Percentiles rank a stretch among this genome's conserved stretches.
Evolutionary conservation across 441 rosid genomes (phyloP).

Genomic region (Metrosideros polymorpha): DNA sequence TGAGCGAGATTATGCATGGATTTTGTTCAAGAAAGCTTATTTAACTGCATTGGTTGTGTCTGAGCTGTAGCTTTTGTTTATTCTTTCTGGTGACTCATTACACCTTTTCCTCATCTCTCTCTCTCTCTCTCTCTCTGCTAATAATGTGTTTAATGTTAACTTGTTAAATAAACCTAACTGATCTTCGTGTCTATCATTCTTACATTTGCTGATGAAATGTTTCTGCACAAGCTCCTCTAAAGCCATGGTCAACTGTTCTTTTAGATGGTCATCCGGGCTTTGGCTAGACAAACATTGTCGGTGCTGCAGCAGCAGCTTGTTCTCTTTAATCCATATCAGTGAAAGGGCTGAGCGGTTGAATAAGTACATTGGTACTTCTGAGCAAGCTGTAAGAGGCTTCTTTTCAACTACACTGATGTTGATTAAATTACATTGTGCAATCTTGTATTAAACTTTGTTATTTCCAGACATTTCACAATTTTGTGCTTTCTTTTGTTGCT

Average conservation of each 20-base stretch:
- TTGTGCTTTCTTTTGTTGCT: accelerated
- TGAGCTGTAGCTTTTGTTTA: not conserved
- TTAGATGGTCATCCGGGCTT: slow-evolving; percentile 95
- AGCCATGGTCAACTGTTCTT: slow-evolving; percentile 89
- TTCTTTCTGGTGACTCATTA: not conserved
- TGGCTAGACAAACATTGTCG: slow-evolving; percentile 94
- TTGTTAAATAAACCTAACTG: not conserved
- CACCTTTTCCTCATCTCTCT: not conserved
- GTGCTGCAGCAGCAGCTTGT: slow-evolving; percentile 87
- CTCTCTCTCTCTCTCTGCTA: not conserved
- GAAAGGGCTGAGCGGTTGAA: slow-evolving; percentile 87
- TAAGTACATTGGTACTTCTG: slow-evolving; percentile 97
- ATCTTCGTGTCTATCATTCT: not conserved
- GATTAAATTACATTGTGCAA: not conserved
- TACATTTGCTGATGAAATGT: not conserved
- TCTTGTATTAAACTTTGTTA: not conserved
- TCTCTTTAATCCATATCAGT: slow-evolving; percentile 81
- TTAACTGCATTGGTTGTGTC: not conserved
- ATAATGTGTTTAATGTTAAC: not conserved
- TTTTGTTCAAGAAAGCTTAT: not conserved
- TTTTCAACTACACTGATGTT: not conserved
- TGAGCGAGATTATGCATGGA: not conserved
- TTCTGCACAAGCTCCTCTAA: slow-evolving; percentile 53
- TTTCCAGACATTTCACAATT: not conserved
- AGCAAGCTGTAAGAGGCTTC: slow-evolving; percentile 74